Percentiles rank a stretch among this genome's conserved stretches.
phyloP scores from a whole-genome alignment of 331 rosid species.

The Phaseolus coccineus region DNA sequence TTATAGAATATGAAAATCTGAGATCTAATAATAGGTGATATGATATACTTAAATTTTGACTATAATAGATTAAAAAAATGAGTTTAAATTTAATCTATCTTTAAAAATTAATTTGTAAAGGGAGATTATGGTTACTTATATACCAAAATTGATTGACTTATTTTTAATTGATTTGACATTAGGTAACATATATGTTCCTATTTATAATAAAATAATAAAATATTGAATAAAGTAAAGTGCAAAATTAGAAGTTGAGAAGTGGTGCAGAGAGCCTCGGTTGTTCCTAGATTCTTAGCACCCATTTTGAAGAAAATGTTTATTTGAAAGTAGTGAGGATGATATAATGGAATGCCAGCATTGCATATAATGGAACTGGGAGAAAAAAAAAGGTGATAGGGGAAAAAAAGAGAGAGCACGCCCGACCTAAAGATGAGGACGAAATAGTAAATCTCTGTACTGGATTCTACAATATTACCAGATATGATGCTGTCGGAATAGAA shows the following conservation, averaged over 20 bases:
- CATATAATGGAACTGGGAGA: slow-evolving; percentile 3
- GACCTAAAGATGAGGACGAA: slow-evolving; percentile 35
- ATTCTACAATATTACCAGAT: slow-evolving; percentile 47
- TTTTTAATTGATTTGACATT: too few species aligned
- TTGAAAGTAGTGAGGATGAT: slow-evolving; percentile 5
- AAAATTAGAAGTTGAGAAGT: slow-evolving; percentile 59
- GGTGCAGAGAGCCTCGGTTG: slow-evolving; percentile 48
- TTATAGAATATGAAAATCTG: too few species aligned
- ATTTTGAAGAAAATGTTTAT: slow-evolving; percentile 46
- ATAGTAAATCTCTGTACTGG: slow-evolving; percentile 35
- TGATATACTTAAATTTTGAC: too few species aligned
- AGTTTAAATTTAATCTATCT: too few species aligned
- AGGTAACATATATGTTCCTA: too few species aligned
- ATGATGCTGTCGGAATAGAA: slow-evolving; percentile 77
- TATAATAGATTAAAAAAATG: too few species aligned
- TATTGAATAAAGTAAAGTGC: slow-evolving; percentile 20
- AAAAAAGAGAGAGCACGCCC: slow-evolving; percentile 44
- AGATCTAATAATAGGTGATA: too few species aligned
- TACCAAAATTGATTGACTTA: too few species aligned
- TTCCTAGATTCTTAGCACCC: slow-evolving; percentile 57
- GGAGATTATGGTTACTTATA: too few species aligned
- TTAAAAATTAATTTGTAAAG: too few species aligned
- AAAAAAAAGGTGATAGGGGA: not conserved
- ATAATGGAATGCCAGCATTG: slow-evolving; percentile 13
- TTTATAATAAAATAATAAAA: too few species aligned